Conservation (phyloP, 345 rosid species). For the Nephelium lappaceum region DNA sequence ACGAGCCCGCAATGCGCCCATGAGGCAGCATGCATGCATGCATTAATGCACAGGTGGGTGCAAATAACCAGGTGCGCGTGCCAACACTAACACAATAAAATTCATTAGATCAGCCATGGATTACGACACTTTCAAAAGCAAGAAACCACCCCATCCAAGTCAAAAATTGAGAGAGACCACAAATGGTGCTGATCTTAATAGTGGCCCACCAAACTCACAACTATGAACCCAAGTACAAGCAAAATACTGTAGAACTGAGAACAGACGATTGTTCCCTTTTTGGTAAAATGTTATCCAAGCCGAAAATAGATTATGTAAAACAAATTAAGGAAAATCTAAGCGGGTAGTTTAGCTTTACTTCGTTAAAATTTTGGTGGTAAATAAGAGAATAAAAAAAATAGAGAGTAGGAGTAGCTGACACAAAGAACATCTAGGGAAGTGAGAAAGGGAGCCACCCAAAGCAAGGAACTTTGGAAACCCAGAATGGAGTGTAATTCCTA, state of each 20-base stretch:
- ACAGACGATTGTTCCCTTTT: neutral
- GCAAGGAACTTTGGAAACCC: constrained; percentile 54
- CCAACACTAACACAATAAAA: constrained; percentile 12
- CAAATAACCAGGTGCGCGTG: constrained; percentile 42
- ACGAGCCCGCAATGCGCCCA: neutral
- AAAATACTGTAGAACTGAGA: constrained; percentile 16
- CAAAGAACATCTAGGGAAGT: constrained; percentile 71
- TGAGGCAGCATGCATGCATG: constrained; percentile 23
- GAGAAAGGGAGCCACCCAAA: constrained; percentile 52
- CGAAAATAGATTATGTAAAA: neutral
- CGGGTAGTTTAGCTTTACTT: constrained; percentile 13
- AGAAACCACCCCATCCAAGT: neutral
- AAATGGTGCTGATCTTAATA: neutral
- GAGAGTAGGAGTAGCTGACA: constrained; percentile 33
- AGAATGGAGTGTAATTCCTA: constrained; percentile 47
- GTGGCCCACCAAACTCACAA: constrained; percentile 17
- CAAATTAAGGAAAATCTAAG: constrained; percentile 13
- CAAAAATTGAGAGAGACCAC: neutral
- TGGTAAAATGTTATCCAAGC: constrained; percentile 3
- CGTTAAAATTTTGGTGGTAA: neutral
- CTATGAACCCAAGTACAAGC: neutral
- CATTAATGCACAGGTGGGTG: constrained; percentile 6
- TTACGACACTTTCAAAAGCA: constrained; percentile 16
- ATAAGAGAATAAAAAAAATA: constrained; percentile 1
- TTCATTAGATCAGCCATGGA: neutral